Conservation (phyloP, 2,329 filamentous ascomycete species). For the Helicocarpus griseus region DNA sequence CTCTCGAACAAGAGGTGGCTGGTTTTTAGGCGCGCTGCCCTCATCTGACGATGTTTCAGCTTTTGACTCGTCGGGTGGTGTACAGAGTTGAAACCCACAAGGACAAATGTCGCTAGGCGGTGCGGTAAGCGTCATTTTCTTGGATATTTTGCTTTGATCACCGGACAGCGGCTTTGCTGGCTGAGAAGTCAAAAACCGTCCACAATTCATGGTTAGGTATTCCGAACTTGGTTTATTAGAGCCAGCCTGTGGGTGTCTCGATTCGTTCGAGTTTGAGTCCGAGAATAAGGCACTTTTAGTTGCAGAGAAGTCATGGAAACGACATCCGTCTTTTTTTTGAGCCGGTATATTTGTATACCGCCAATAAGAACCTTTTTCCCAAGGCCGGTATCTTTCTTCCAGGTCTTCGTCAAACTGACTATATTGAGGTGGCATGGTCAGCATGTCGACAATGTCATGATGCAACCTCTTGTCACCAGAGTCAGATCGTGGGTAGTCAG, state of each 20-base stretch:
- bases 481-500: neutral
- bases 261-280: neutral
- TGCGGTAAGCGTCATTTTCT: neutral
- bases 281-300: neutral
- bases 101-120: neutral
- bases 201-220: neutral
- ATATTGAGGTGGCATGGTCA: neutral
- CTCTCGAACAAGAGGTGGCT: neutral
- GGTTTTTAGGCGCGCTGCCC: too few species aligned
- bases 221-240: constrained; percentile 1
- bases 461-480: neutral
- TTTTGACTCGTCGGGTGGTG: neutral
- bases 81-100: neutral
- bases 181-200: neutral
- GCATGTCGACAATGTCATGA: neutral
- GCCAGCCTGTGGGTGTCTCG: too few species aligned
- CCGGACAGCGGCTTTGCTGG: neutral
- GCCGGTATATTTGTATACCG: neutral
- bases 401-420: neutral
- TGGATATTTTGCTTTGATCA: neutral
- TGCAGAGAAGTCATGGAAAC: neutral
- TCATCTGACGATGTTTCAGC: too few species aligned
- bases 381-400: neutral
- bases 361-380: neutral
- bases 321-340: neutral